phyloP scores from a whole-genome alignment of 106 monocot species.

The Dendrobium catenatum region DNA sequence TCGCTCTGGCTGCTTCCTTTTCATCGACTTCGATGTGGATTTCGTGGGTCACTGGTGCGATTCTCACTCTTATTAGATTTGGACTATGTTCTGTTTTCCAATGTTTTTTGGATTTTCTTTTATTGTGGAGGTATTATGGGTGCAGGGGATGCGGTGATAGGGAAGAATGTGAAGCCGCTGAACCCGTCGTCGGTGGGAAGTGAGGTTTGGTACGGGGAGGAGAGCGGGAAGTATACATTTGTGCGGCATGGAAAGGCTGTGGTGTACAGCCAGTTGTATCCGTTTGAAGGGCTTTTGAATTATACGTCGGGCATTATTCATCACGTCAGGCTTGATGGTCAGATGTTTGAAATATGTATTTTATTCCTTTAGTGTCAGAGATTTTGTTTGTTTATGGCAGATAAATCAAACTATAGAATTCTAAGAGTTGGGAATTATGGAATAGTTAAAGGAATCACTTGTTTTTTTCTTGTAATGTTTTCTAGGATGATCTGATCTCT shows the following conservation, averaged over 20 bases:
- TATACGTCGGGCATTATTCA: conserved; percentile 89
- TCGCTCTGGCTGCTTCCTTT: conserved; percentile 66
- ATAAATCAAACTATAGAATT: no score
- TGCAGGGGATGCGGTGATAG: conserved; percentile 69
- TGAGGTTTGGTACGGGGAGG: conserved; percentile 71
- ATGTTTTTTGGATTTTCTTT: neutral
- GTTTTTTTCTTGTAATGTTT: no score
- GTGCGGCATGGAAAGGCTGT: conserved; percentile 27
- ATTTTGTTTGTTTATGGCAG: no score
- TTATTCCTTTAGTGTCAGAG: no score
- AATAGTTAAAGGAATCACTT: no score
- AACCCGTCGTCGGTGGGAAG: conserved; percentile 43
- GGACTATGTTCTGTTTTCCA: neutral
- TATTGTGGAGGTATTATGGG: neutral
- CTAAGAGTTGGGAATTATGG: no score
- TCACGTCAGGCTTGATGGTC: conserved; percentile 62
- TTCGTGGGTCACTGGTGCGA: conserved; percentile 82
- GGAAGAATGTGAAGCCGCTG: conserved; percentile 35
- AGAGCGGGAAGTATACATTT: conserved; percentile 32
- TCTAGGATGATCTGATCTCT: no score
- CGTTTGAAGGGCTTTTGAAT: conserved; percentile 63
- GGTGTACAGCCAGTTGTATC: conserved; percentile 81
- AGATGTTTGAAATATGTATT: neutral
- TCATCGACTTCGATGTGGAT: conserved; percentile 67
- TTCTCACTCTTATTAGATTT: neutral